A percentile compares a stretch with the other conserved stretches of the same genome.
These are phyloP conservation scores for Saturnispora serradocipensis DNA, from an alignment of 805 yeast species.

Conservation along the genomic window DNA sequence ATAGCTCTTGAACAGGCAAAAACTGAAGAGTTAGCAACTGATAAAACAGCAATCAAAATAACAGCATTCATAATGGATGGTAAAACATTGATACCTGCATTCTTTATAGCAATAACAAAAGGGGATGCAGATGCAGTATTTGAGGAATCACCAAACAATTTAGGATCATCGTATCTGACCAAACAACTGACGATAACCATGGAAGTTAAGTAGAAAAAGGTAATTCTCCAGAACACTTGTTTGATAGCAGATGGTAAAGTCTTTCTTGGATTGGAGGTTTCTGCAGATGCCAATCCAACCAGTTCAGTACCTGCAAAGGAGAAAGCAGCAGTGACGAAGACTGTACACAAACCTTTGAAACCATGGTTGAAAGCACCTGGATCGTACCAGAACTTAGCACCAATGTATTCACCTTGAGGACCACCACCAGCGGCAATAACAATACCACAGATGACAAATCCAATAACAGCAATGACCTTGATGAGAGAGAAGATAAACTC, in stretches of 20 bases:
- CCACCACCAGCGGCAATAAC: conserved; percentile 54
- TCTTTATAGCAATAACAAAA: conserved; percentile 59
- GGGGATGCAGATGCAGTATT: conserved; percentile 60
- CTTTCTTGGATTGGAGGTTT: conserved; percentile 47
- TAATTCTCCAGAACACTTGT: conserved; percentile 52
- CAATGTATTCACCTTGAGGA: conserved; percentile 46
- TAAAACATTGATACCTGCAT: conserved; percentile 52
- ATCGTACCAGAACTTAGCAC: conserved; percentile 47
- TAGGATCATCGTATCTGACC: conserved; percentile 44
- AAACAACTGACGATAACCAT: conserved; percentile 41
- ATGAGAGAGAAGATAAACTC: conserved; percentile 45
- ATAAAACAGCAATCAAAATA: conserved; percentile 59
- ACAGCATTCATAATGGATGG: conserved; percentile 72
- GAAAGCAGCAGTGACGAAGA: conserved; percentile 50
- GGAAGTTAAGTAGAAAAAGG: conserved; percentile 44
- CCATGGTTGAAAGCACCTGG: conserved; percentile 45
- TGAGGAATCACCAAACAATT: conserved; percentile 37
- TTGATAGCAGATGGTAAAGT: conserved; percentile 53
- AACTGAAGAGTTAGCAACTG: conserved; percentile 70
- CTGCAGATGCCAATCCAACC: conserved; percentile 54
- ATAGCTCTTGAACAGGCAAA: conserved; percentile 67
- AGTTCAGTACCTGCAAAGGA: conserved; percentile 59
- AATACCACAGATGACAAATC: conserved; percentile 46
- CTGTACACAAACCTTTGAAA: conserved; percentile 55
- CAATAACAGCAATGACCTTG: conserved; percentile 47